These are phyloP conservation scores for Aspergillus quadrilineatus DNA, from an alignment of 2,329 filamentous ascomycete species.

Conservation along the genomic window DNA sequence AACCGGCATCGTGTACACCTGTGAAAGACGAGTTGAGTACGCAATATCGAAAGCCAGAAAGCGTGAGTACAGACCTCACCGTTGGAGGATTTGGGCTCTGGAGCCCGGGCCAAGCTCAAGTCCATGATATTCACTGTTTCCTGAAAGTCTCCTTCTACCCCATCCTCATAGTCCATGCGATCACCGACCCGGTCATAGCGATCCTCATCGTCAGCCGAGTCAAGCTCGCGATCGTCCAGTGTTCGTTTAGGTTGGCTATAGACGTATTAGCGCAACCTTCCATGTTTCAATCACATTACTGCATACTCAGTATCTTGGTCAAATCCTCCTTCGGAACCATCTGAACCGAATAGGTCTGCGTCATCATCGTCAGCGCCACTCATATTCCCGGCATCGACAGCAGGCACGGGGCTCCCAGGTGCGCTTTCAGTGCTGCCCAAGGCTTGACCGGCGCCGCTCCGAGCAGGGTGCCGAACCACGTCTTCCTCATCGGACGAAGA, in stretches of 20 bases:
- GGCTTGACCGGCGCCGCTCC: slow-evolving; percentile 25
- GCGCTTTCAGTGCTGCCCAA: slow-evolving; percentile 25
- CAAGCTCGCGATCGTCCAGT: slow-evolving; percentile 62
- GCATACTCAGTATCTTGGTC: slow-evolving; percentile 35
- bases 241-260: slow-evolving; percentile 42
- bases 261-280: slow-evolving; percentile 16
- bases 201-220: slow-evolving; percentile 62
- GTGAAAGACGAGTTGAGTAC: slow-evolving; percentile 3
- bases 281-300: neutral
- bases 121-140: slow-evolving; percentile 56
- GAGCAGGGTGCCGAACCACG: slow-evolving; percentile 36
- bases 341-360: slow-evolving; percentile 49
- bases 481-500: slow-evolving; percentile 43
- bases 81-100: slow-evolving; percentile 53
- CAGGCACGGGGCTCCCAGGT: slow-evolving; percentile 24
- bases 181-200: slow-evolving; percentile 53
- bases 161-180: slow-evolving; percentile 46
- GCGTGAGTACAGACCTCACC: slow-evolving; percentile 36
- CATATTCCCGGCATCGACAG: slow-evolving; percentile 30
- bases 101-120: slow-evolving; percentile 56
- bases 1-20: slow-evolving; percentile 64
- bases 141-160: slow-evolving; percentile 41
- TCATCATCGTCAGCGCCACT: slow-evolving; percentile 40
- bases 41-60: neutral
- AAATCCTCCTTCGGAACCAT: slow-evolving; percentile 42